phyloP scores from a whole-genome alignment of 805 yeast genomes.

The Wickerhamiella brachini region DNA sequence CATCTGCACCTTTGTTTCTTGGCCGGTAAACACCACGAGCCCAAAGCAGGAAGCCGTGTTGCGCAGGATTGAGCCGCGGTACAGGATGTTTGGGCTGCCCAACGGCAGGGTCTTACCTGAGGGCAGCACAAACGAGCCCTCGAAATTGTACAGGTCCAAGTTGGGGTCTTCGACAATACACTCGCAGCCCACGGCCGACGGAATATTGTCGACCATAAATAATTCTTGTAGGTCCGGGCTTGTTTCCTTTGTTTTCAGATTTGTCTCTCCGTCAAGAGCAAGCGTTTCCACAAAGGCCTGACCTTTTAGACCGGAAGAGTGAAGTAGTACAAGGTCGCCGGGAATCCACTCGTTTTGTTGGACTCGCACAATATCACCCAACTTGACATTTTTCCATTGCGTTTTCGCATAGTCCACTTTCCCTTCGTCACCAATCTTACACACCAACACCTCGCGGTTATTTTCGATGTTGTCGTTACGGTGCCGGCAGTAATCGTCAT shows the following conservation, averaged over 20 bases:
- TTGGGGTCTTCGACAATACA: conserved; percentile 84
- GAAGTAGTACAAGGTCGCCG: conserved; percentile 67
- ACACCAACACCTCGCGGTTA: conserved; percentile 35
- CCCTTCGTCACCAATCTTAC: conserved; percentile 12
- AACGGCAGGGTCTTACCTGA: conserved; percentile 37
- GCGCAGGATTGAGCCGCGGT: conserved; percentile 80
- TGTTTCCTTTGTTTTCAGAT: conserved; percentile 61
- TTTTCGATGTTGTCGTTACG: conserved; percentile 77
- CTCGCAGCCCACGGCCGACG: conserved; percentile 27
- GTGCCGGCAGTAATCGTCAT: conserved; percentile 83
- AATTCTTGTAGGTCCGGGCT: conserved; percentile 44
- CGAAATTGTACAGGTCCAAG: conserved; percentile 78
- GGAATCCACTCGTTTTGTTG: conserved; percentile 85
- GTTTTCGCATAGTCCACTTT: conserved; percentile 21
- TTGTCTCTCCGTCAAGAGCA: conserved; percentile 97
- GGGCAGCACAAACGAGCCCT: conserved; percentile 40
- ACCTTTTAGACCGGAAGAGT: conserved; percentile 45
- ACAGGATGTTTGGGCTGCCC: conserved; percentile 69
- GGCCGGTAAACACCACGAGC: conserved; percentile 83
- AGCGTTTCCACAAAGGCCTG: conserved; percentile 79
- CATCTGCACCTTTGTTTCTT: conserved; percentile 90
- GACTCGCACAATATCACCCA: conserved; percentile 74
- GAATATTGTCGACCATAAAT: conserved; percentile 30
- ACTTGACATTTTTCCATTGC: conserved; percentile 65
- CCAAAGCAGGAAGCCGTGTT: conserved; percentile 70